Conservation (phyloP, 2,329 filamentous ascomycete genomes). For the Periglandula ipomoeae region DNA sequence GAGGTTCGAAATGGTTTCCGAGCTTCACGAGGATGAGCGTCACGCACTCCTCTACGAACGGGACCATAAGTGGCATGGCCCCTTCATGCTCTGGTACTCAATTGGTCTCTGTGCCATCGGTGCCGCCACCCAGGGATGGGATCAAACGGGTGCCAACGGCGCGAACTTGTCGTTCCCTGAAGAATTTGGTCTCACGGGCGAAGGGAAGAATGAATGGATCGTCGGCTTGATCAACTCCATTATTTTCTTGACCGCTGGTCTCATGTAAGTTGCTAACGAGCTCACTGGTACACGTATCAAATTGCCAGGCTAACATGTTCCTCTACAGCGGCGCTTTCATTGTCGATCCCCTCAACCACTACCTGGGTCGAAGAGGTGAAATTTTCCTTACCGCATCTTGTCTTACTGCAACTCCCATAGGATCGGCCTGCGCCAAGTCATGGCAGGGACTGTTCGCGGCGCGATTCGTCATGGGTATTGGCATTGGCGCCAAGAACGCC, state of each 20-base stretch:
- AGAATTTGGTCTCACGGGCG: slow-evolving; percentile 25
- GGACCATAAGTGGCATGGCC: slow-evolving; percentile 49
- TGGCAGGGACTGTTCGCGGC: slow-evolving; percentile 59
- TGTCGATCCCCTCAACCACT: slow-evolving; percentile 44
- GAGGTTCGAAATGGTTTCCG: slow-evolving; percentile 12
- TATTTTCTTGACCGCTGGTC: slow-evolving; percentile 36
- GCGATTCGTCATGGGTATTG: slow-evolving; percentile 58
- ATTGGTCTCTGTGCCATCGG: slow-evolving; percentile 45
- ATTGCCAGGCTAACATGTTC: neutral
- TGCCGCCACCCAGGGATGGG: slow-evolving; percentile 52
- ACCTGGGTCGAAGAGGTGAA: slow-evolving; percentile 54
- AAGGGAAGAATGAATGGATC: slow-evolving; percentile 34
- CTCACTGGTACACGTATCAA: neutral
- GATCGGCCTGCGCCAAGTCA: slow-evolving; percentile 49
- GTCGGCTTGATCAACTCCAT: slow-evolving; percentile 21
- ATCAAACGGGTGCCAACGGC: slow-evolving; percentile 51
- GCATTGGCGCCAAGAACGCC: slow-evolving; percentile 55
- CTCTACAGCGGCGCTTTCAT: slow-evolving; percentile 17
- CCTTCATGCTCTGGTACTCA: slow-evolving; percentile 26
- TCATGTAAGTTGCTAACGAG: slow-evolving; percentile 38
- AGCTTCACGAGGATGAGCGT: slow-evolving; percentile 23
- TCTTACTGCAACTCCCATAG: slow-evolving; percentile 42
- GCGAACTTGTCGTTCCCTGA: slow-evolving; percentile 50
- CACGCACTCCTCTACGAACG: slow-evolving; percentile 28
- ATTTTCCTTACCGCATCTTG: slow-evolving; percentile 51